Evolutionary conservation across 192 early-diverging fungal genomes (phyloP).

Genomic region (Lobosporangium transversale): DNA sequence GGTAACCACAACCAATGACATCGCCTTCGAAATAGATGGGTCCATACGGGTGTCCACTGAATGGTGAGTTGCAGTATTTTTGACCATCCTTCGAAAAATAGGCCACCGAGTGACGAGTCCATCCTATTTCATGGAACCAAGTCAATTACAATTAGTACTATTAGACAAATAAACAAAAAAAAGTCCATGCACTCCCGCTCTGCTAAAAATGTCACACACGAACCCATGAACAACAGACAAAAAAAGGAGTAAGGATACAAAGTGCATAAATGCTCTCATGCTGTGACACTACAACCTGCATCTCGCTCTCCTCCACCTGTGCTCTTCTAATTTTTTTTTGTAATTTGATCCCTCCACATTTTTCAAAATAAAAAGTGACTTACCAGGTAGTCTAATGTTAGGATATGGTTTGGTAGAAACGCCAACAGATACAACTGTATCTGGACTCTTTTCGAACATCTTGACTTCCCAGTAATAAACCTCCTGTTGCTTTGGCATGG

Average conservation of each 20-base stretch:
- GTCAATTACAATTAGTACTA: too few relatives aligned
- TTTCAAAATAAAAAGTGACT: not conserved
- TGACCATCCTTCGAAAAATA: constrained; percentile 74
- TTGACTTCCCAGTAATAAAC: constrained; percentile 91
- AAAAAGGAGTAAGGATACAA: not conserved
- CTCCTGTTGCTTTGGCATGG: constrained; percentile 81
- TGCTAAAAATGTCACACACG: too few relatives aligned
- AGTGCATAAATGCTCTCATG: too few relatives aligned
- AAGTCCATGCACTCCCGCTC: too few relatives aligned
- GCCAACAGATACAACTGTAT: constrained; percentile 75
- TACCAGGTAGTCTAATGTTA: constrained; percentile 71
- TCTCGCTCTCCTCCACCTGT: not conserved
- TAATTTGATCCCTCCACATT: not conserved
- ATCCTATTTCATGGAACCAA: constrained; percentile 65
- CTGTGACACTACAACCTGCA: too few relatives aligned
- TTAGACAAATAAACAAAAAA: too few relatives aligned
- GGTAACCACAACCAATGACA: constrained; percentile 80
- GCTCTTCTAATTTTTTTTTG: not conserved
- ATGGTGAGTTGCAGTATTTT: constrained; percentile 76
- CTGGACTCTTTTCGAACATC: constrained; percentile 77
- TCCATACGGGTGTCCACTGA: constrained; percentile 71
- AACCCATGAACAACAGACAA: not conserved
- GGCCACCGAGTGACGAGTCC: constrained; percentile 79
- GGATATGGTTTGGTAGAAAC: constrained; percentile 84
- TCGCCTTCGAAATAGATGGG: constrained; percentile 76